Evolutionary conservation across 371 early-diverging fungal genomes (phyloP).

Genomic region (Mortierella sp.): DNA sequence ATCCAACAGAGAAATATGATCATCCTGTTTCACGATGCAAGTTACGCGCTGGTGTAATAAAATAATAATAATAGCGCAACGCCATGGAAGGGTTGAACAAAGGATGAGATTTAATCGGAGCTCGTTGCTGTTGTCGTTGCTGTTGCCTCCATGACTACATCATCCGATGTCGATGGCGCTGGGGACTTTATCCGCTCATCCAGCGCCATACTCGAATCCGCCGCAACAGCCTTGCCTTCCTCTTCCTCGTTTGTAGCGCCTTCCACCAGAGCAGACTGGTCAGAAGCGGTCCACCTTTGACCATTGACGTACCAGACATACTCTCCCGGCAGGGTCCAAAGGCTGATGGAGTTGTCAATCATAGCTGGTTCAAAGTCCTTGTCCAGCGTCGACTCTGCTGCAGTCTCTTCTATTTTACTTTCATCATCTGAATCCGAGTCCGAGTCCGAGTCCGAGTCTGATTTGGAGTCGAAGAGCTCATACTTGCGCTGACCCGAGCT

Average conservation of each 20-base stretch:
- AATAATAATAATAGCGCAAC: neutral
- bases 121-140: neutral
- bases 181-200: neutral
- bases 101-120: neutral
- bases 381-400: neutral
- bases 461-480: slow-evolving; percentile 19
- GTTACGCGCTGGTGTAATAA: neutral
- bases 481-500: slow-evolving; percentile 80
- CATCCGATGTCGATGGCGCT: neutral
- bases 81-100: neutral
- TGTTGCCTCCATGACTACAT: neutral
- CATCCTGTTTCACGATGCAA: too few relatives aligned
- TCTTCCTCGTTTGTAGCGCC: neutral
- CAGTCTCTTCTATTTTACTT: neutral
- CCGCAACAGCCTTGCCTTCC: neutral
- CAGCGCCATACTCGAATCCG: neutral
- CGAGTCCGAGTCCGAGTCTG: slow-evolving; percentile 10
- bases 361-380: neutral
- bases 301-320: slow-evolving; percentile 62
- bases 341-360: slow-evolving; percentile 65
- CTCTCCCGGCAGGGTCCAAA: slow-evolving; percentile 66
- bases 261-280: neutral
- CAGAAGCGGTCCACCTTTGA: slow-evolving; percentile 21
- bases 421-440: slow-evolving; percentile 19
- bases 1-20: too few relatives aligned